Base-by-base conservation (phyloP, 805 yeast genomes). In the Suhomyces pyralidae region DNA sequence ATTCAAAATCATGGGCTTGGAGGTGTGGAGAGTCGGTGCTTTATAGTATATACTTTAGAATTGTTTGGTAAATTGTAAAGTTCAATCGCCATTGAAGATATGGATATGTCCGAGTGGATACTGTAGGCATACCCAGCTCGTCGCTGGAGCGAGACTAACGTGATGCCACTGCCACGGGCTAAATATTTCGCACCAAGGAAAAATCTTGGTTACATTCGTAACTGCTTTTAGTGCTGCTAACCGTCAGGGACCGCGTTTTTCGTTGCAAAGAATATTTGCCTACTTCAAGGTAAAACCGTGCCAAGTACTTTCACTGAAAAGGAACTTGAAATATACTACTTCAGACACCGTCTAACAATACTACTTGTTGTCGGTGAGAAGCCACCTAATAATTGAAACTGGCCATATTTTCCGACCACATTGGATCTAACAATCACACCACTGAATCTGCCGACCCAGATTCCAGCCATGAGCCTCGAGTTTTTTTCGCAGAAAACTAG, bases 11-110 rank as follows among this genome's bases (percentile, higher is more conserved):
- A 70, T 86, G 40, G 92, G 88, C 0, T 70, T 93, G 40, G 98
- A 92, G 65, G 78, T 93, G 0, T 92, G 98, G 98, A 79, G 86
- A 55, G 80, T 91, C 5, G 86, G 88, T 7, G 68, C 63, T 48
- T 50, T 61, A 36, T 58, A 57, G 36, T 52, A 45, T 19, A 26
- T 26, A 24, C 25, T 22, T 42, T 17, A 32, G 36, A n/a, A 9
- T 32, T 32, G n/a, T 15, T 10, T 12, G 3, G 14, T 28, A 6
- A n/a, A 32, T 25, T 49, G 14, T 14, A 47, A 26, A 28, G 48
- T 45, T 45, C 7, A 32, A 32, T 32, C 15, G 32, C 32, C 10
- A 28, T 10, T 5, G n/a, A 28, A 10, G 32, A 28, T 28, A 1
- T 10, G 5, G 32, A 12, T 1, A 10, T 8, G n/a, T 28, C 32